A percentile compares a stretch with the other conserved stretches of the same genome.
Evolutionary conservation across 768 basidiomycete species (phyloP).

Genomic region (Aureoboletus auriporus): DNA sequence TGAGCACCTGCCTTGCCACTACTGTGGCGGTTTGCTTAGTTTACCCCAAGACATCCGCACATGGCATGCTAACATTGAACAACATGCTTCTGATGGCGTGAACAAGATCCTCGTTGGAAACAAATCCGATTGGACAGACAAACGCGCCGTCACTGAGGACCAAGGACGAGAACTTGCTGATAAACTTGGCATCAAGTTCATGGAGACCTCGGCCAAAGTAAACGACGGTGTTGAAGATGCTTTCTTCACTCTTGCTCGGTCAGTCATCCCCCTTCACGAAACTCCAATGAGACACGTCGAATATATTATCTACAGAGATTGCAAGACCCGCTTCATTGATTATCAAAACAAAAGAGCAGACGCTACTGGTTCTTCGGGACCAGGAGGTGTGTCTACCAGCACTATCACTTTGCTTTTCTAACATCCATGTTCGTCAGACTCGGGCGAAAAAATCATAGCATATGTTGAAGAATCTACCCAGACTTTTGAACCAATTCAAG

Average conservation of each 20-base stretch:
- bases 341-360: slow-evolving; percentile 60
- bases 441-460: too few relatives aligned
- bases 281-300: neutral
- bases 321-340: slow-evolving; percentile 96
- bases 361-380: slow-evolving; percentile 35
- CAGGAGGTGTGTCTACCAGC: too few relatives aligned
- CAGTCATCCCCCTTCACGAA: slow-evolving; percentile 27
- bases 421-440: too few relatives aligned
- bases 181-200: slow-evolving; percentile 93
- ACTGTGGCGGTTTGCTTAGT: slow-evolving; percentile 3
- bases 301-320: slow-evolving; percentile 57
- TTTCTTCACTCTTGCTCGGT: slow-evolving; percentile 97
- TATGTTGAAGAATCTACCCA: too few relatives aligned
- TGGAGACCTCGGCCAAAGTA: slow-evolving; percentile 96
- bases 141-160: slow-evolving; percentile 86
- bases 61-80: slow-evolving; percentile 97
- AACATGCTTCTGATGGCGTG: slow-evolving; percentile 97
- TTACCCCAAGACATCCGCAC: slow-evolving; percentile 81
- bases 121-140: slow-evolving; percentile 98
- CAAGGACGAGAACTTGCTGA: slow-evolving; percentile 90
- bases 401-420: too few relatives aligned
- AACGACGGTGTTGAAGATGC: slow-evolving; percentile 99
- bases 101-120: slow-evolving; percentile 99
- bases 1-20: slow-evolving; percentile 40
- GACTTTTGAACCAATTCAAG: too few relatives aligned